Evolutionary conservation across 345 rosid genomes (phyloP), one percentile per base, ranked within the genome.

Genomic region (Rhizophora apiculata): DNA sequence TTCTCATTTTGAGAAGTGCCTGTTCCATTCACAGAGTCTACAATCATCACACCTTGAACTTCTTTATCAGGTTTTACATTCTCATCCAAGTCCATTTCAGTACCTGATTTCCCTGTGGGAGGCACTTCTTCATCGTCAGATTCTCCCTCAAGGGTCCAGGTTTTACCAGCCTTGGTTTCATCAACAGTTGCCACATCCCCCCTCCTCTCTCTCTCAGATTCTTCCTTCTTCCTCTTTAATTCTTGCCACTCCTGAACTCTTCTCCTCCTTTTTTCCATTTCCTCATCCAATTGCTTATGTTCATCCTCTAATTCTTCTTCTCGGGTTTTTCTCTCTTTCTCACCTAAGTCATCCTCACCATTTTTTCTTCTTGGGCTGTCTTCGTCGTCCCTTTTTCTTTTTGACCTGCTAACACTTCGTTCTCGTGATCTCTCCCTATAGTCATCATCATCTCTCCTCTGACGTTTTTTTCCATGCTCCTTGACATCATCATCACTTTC

Each of bases 241-340:
- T 93, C 98, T 72, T 94, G 97, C 98, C 98, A 91, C 78, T 91
- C 98, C 82, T 94, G 97, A 56, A 91, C 96, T 82, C 97, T 86
- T 76, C 96, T 86, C 80, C 97, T 87, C 77, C 97, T 82, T 71
- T 89, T 91, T 64, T 91, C 96, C 80, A 81, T 86, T 75, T 94
- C 96, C 65, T 91, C 97, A 34, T 93, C 97, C 78, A 93, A 74
- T 58, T 79, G 85, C 57, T 72, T 82, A 73, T 91, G 97, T 64
- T 89, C 97, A 48, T 91, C 96, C 81, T 87, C 91, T 34, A 89
- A 63, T 70, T 94, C 98, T 74, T 94, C 95, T 72, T 87, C 97
- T 36, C 89, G 71, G 37, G 90, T 85, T 74, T 79, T 85, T 73
- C 72, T 81, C 68, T 82, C 86, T 21, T 77, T 81, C 80, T 78